Conservation (phyloP, 345 rosid genomes). For the Microthlaspi erraticum region DNA sequence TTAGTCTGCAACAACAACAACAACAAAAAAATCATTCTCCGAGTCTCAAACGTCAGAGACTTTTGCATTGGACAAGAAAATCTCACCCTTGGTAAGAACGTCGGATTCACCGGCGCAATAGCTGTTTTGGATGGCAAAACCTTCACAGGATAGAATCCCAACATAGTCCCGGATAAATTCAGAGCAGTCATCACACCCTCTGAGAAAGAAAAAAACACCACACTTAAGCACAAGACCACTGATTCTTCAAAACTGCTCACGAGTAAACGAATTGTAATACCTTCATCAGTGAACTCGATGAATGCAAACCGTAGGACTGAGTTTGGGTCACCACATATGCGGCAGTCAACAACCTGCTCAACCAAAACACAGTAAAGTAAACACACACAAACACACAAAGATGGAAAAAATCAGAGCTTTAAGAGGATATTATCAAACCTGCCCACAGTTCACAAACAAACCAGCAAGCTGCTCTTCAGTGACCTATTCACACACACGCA, state of each 20-base stretch:
- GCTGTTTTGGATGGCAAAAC: conserved; percentile 97
- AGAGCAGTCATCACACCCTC: conserved; percentile 82
- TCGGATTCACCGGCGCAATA: conserved; percentile 96
- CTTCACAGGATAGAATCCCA: conserved; percentile 88
- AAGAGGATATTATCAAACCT: conserved; percentile 54
- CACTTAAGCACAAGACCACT: conserved; percentile 10
- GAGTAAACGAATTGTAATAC: conserved; percentile 44
- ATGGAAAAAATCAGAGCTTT: conserved; percentile 36
- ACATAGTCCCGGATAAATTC: conserved; percentile 83
- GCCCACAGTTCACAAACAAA: conserved; percentile 79
- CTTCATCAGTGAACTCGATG: conserved; percentile 92
- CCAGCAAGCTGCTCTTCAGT: conserved; percentile 98
- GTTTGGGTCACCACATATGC: conserved; percentile 95
- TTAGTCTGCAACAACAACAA: conserved; percentile 57
- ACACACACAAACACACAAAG: conserved; percentile 46
- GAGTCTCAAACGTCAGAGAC: not conserved
- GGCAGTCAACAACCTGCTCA: conserved; percentile 87
- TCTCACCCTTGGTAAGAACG: conserved; percentile 88
- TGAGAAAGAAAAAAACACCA: conserved; percentile 38
- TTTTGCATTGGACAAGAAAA: conserved; percentile 3
- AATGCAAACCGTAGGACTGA: conserved; percentile 95
- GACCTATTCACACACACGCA: conserved; percentile 53
- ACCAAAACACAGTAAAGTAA: conserved; percentile 33
- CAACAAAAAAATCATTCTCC: conserved; percentile 27
- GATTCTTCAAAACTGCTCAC: not conserved